Percentiles rank a stretch among this genome's conserved stretches.
Evolutionary conservation across 1,139 yeast genomes (phyloP).

Genomic region (Geotrichum carabidarum): DNA sequence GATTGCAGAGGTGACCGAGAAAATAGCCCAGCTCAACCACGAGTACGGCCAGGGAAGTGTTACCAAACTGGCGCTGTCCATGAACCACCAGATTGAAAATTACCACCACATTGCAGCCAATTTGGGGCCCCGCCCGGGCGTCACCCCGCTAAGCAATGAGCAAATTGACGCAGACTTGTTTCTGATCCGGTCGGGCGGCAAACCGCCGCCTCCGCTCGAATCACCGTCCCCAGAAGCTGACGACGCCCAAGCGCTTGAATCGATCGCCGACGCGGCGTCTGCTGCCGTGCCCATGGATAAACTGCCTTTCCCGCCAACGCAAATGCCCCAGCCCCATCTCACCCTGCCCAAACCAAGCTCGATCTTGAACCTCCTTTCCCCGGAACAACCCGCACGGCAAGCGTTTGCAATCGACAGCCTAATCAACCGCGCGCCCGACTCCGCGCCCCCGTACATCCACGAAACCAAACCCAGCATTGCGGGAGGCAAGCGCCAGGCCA

Average conservation of each 20-base stretch:
- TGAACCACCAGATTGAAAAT: slow-evolving; percentile 1
- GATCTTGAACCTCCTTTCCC: slow-evolving; percentile 5
- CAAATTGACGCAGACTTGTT: slow-evolving; percentile 9
- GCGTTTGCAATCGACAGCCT: slow-evolving; percentile 5
- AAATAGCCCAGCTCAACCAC: slow-evolving; percentile 20
- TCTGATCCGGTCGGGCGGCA: slow-evolving; percentile 4
- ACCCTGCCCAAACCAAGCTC: neutral
- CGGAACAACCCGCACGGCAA: neutral
- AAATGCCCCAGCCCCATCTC: neutral
- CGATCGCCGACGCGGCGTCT: slow-evolving; percentile 7
- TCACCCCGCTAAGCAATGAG: neutral
- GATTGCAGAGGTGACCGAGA: slow-evolving; percentile 13
- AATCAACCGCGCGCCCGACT: neutral
- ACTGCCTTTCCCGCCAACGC: neutral
- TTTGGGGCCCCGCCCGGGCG: slow-evolving; percentile 1
- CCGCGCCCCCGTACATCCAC: neutral
- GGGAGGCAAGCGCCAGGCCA: neutral
- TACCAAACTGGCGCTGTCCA: slow-evolving; percentile 7
- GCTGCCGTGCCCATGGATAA: slow-evolving; percentile 1
- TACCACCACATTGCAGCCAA: slow-evolving; percentile 1
- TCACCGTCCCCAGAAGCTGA: slow-evolving; percentile 5
- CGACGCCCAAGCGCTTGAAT: neutral
- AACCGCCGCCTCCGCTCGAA: neutral
- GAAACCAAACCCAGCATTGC: neutral
- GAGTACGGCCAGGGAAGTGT: slow-evolving; percentile 16